Evolutionary conservation across 2,329 filamentous ascomycete species (phyloP), one percentile per base, ranked within the genome.

Genomic region (Neocucurbitaria cava): DNA sequence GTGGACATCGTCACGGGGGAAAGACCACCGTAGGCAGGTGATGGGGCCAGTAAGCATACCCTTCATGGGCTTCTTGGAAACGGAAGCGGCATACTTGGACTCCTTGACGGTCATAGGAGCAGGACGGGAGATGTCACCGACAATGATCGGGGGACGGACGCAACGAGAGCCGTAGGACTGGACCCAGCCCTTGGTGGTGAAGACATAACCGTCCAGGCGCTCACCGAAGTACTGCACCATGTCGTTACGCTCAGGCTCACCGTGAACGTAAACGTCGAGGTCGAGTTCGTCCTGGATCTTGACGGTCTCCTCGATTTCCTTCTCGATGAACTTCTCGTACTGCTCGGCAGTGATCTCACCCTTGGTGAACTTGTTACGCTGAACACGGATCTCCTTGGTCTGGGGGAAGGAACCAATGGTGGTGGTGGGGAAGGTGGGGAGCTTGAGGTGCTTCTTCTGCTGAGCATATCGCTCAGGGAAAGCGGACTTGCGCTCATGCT

Each of bases 161-260:
- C 95, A 99, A 75, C 95, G 95, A 68, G 95, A 99, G 74, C 95
- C 95, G 81, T 99, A 99, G 72, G 87, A 92, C 87, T 99, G 92
- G 53, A 99, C 95, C 95, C 95, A 99, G 70, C 91, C 95, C 83
- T 97, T 91, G 78, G 94, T 98, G 78, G 95, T 99, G 87, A 99
- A 99, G 77, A 92, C 90, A 79, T 98, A 99, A 75, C 95, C 95
- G 73, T 96, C 87, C 62, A 99, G 86, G 75, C 92, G 90, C 87
- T 99, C 95, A 81, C 95, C 95, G 72, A 99, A 99, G 89, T 97
- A 99, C 83, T 99, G 95, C 49, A 99, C 95, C 95, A 99, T 99
- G 88, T 99, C 95, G 84, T 99, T 99, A 80, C 95, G 92, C 88
- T 99, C 95, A 57, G 95, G 95, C 87, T 99, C 95, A 77, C 95